Evolutionary conservation across 2,329 filamentous ascomycete genomes (phyloP).

Genomic region (Cytospora piceicola): DNA sequence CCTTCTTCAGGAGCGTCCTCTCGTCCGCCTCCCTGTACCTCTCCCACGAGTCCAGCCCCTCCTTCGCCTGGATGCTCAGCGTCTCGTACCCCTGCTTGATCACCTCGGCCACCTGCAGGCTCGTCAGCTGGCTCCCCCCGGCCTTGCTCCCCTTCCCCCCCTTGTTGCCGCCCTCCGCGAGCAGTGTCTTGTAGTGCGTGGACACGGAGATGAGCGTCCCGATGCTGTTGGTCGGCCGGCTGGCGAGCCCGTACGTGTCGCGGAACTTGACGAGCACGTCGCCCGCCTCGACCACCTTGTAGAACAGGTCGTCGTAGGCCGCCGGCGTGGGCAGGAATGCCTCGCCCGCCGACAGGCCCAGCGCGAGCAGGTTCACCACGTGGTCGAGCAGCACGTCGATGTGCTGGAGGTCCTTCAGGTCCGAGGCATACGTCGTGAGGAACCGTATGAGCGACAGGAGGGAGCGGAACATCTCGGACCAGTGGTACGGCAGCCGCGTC

Average conservation of each 20-base stretch:
- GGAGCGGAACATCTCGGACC: slow-evolving; percentile 92
- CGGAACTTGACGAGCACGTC: slow-evolving; percentile 82
- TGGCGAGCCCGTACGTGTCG: slow-evolving; percentile 69
- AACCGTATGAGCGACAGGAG: slow-evolving; percentile 88
- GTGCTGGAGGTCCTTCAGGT: slow-evolving; percentile 70
- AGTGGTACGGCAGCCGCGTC: slow-evolving; percentile 85
- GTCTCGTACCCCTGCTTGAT: slow-evolving; percentile 98
- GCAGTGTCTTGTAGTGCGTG: slow-evolving; percentile 83
- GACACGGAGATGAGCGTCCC: slow-evolving; percentile 82
- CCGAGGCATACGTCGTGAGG: slow-evolving; percentile 80
- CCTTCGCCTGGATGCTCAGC: slow-evolving; percentile 84
- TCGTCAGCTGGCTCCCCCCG: slow-evolving; percentile 70
- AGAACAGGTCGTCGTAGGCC: slow-evolving; percentile 95
- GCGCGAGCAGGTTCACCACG: slow-evolving; percentile 79
- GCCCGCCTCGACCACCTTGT: slow-evolving; percentile 93
- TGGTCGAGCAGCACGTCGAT: slow-evolving; percentile 76
- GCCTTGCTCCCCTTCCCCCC: slow-evolving; percentile 45
- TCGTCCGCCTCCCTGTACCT: slow-evolving; percentile 86
- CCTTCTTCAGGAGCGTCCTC: slow-evolving; percentile 82
- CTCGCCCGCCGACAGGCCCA: slow-evolving; percentile 85
- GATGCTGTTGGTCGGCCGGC: slow-evolving; percentile 70
- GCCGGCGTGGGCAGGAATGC: slow-evolving; percentile 85
- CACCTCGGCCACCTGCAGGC: slow-evolving; percentile 81
- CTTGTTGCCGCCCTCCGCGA: slow-evolving; percentile 62
- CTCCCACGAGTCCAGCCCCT: slow-evolving; percentile 85